Evolutionary conservation across 164 flowering plant genomes (phyloP), one percentile per base, ranked within the genome.

Genomic region (Nymphaea thermarum): DNA sequence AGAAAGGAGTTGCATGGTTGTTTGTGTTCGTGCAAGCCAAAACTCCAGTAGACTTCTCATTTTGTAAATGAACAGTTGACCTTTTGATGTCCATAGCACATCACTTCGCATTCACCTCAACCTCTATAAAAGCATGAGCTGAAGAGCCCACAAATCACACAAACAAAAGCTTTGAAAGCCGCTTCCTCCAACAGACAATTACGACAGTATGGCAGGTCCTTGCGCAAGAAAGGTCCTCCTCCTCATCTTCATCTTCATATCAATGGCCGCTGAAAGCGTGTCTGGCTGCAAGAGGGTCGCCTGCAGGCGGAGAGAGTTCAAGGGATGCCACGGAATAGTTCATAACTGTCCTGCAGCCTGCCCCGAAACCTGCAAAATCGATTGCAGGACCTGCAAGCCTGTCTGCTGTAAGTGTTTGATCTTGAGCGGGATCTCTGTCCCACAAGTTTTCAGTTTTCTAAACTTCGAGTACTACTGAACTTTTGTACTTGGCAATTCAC

Each of bases 371-470:
- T 80, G 83, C 44, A 75, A 64, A 17, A 70, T 78, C 16, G 78
- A 80, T 47, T 80, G 78, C 64, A 43, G 17, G 68, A 43, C 77
- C 60, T 81, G 81, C 80, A 81, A 73, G 43, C 82, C 82, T n/a
- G 63, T 79, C 11, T 79, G 84, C 60, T 67, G 84, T 81, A 79
- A 77, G 82, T 73, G 3, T 45, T 12, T 1, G 18, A 1, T 6
- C 36, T 25, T 25, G 36, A 25, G 36, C 36, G 36, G 36, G 36
- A n/a, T n/a, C n/a, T n/a, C n/a, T n/a, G 36, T 25, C 36, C 36
- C 36, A 25, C 36, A 25, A 25, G 36, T 25, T 25, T 25, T 25
- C 36, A 25, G 36, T 25, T 25, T 25, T 25, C 1, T 25, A 25
- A 25, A 25, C 36, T 25, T 25, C 36, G 36, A 25, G 36, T 25